Evolutionary conservation across 192 early-diverging fungal genomes (phyloP), one percentile per base, ranked within the genome.

Genomic region (Glomus cerebriforme): DNA sequence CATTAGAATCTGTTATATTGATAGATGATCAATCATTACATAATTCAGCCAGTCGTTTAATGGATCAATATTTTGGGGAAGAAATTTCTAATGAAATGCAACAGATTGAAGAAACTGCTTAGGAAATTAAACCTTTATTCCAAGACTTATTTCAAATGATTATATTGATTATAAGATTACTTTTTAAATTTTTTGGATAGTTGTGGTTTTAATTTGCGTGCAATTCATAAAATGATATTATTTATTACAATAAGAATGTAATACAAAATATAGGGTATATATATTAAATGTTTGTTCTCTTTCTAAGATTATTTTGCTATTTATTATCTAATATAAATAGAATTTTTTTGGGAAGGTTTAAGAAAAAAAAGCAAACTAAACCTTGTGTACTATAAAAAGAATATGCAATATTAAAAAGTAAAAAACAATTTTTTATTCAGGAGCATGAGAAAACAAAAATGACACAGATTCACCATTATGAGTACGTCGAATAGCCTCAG

Each of bases 391-490:
- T n/a, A n/a, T n/a, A n/a, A n/a, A n/a, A n/a, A n/a, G n/a, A 39
- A 7, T 26, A 24, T n/a, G 17, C 22, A 37, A 22, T 17, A 19
- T 7, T 5, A 17, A 39, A 69, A 8, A 26, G 9, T 39, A 8
- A 27, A 45, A 71, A 27, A 8, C 10, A 13, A 47, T 71, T 37
- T n/a, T n/a, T 75, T 43, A 77, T 65, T 77, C 75, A 17, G 75
- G 75, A 39, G 84, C 82, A 43, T 85, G 75, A 69, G 81, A 81
- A 82, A 97, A 97, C 54, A 99, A 87, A 83, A 91, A 93, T 19
- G 90, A 91, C 60, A 99, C 93, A 68, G 91, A 93, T 85, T 99
- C 98, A 62, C 98, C 98, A 82, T 97, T 95, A 86, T 98, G 96
- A 32, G 94, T 97, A 70, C 98, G 91, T 29, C 98, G 88, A 76